Percentiles rank a stretch among this genome's conserved stretches.
phyloP scores from a whole-genome alignment of 345 rosid genomes.

The Nasturtium officinale region DNA sequence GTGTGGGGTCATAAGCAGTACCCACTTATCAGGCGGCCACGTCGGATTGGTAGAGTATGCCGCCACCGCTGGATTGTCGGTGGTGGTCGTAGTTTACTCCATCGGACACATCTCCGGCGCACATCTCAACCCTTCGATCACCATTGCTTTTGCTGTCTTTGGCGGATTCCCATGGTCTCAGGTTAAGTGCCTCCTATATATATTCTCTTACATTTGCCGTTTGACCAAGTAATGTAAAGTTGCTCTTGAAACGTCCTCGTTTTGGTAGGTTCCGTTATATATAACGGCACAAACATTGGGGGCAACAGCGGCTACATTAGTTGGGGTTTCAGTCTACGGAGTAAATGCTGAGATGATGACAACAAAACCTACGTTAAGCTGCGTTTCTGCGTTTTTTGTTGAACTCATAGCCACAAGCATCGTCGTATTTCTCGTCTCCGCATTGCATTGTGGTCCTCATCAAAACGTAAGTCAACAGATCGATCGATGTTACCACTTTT shows the following conservation, averaged over 20 bases:
- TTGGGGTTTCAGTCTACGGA: slow-evolving; percentile 57
- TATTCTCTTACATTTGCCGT: neutral
- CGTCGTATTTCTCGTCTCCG: slow-evolving; percentile 63
- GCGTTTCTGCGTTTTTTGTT: slow-evolving; percentile 70
- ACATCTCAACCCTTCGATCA: slow-evolving; percentile 85
- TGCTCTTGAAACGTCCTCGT: neutral
- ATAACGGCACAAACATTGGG: slow-evolving; percentile 70
- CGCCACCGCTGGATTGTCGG: slow-evolving; percentile 67
- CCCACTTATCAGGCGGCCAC: slow-evolving; percentile 55
- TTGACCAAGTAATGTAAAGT: neutral
- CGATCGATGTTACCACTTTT: neutral
- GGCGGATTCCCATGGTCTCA: slow-evolving; percentile 76
- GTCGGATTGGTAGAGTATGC: slow-evolving; percentile 77
- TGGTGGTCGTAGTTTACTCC: slow-evolving; percentile 60
- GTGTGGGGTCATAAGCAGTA: slow-evolving; percentile 68
- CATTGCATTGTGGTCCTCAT: slow-evolving; percentile 54
- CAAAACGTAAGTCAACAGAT: slow-evolving; percentile 51
- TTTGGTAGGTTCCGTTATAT: slow-evolving; percentile 71
- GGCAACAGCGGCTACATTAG: slow-evolving; percentile 60
- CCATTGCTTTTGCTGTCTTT: slow-evolving; percentile 70
- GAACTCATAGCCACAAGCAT: slow-evolving; percentile 76
- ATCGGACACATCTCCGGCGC: slow-evolving; percentile 86
- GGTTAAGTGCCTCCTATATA: slow-evolving; percentile 47
- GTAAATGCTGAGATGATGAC: slow-evolving; percentile 57
- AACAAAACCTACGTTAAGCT: slow-evolving; percentile 61